Percentiles rank a stretch among this genome's conserved stretches.
These are phyloP conservation scores for Claviceps sorghi DNA, from an alignment of 2,329 filamentous ascomycete genomes.

Conservation along the genomic window DNA sequence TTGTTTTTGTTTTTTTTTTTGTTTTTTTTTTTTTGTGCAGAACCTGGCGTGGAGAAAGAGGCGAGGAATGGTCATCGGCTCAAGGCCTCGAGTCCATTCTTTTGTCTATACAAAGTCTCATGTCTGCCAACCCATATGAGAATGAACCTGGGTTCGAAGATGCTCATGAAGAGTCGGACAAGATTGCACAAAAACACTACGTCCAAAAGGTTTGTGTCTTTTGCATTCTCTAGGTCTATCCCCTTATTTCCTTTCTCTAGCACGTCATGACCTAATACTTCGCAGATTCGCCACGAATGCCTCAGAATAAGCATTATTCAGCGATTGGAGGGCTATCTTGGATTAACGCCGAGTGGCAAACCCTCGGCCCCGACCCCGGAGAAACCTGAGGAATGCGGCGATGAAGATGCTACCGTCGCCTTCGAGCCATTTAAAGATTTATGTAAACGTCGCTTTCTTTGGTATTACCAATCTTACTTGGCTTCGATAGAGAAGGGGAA, in stretches of 20 bases:
- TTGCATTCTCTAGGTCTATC: not conserved
- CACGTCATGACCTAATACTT: not conserved
- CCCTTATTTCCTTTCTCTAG: not conserved
- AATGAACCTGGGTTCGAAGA: conserved; percentile 92
- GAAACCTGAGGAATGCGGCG: conserved; percentile 29
- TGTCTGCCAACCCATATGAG: conserved; percentile 87
- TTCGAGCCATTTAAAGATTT: conserved; percentile 85
- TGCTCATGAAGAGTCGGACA: conserved; percentile 51
- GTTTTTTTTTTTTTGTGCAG: too few species aligned
- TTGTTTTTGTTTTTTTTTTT: too few species aligned
- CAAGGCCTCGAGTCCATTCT: conserved; percentile 90
- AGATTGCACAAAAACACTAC: conserved; percentile 60
- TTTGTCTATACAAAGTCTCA: conserved; percentile 88
- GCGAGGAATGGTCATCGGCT: conserved; percentile 92
- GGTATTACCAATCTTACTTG: conserved; percentile 88
- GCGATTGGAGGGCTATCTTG: conserved; percentile 65
- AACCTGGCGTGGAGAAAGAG: conserved; percentile 81
- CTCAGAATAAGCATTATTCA: conserved; percentile 76
- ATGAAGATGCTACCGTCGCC: conserved; percentile 38
- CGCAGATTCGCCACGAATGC: conserved; percentile 77
- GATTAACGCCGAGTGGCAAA: conserved; percentile 37
- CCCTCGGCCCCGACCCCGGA: conserved; percentile 5
- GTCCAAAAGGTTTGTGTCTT: conserved; percentile 51
- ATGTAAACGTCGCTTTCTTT: conserved; percentile 81
- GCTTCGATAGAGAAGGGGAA: conserved; percentile 52